These are phyloP conservation scores for Yamadazyma phyllophila DNA, from an alignment of 805 yeast genomes.

Conservation along the genomic window DNA sequence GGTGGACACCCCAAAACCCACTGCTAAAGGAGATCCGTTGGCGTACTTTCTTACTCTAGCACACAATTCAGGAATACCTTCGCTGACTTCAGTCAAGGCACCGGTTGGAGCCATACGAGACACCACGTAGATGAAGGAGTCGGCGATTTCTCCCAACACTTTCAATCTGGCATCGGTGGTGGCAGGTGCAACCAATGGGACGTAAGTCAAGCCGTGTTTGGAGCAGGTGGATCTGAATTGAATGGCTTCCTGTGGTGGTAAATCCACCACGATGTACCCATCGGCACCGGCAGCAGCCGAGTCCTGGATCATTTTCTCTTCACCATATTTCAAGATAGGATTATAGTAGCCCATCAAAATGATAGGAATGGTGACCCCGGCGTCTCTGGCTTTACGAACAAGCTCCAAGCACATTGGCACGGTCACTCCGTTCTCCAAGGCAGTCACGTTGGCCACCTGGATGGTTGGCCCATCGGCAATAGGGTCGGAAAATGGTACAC, in stretches of 20 bases:
- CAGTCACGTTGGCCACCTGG: constrained; percentile 81
- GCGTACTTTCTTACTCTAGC: constrained; percentile 72
- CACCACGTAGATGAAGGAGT: constrained; percentile 93
- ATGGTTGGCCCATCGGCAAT: constrained; percentile 99
- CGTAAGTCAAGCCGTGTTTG: constrained; percentile 68
- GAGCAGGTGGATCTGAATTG: constrained; percentile 75
- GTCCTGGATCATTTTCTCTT: constrained; percentile 73
- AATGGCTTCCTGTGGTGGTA: constrained; percentile 97
- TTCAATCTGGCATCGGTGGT: constrained; percentile 87
- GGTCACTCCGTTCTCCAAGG: constrained; percentile 80
- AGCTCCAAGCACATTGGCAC: constrained; percentile 66
- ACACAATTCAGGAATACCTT: constrained; percentile 65
- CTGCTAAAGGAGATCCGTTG: constrained; percentile 77
- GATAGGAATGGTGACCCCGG: constrained; percentile 86
- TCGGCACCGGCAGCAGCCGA: constrained; percentile 89
- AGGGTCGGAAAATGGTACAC: constrained; percentile 96
- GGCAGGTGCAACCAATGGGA: constrained; percentile 95
- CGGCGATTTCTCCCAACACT: constrained; percentile 80
- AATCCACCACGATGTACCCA: constrained; percentile 91
- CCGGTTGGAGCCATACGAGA: constrained; percentile 99
- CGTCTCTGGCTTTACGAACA: constrained; percentile 70
- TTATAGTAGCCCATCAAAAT: constrained; percentile 97
- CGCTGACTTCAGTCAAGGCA: constrained; percentile 63
- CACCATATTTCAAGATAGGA: constrained; percentile 89
- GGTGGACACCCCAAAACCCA: constrained; percentile 95